Evolutionary conservation across 176 grass and related monocot genomes (phyloP).

Genomic region (Bolboschoenus planiculmis): DNA sequence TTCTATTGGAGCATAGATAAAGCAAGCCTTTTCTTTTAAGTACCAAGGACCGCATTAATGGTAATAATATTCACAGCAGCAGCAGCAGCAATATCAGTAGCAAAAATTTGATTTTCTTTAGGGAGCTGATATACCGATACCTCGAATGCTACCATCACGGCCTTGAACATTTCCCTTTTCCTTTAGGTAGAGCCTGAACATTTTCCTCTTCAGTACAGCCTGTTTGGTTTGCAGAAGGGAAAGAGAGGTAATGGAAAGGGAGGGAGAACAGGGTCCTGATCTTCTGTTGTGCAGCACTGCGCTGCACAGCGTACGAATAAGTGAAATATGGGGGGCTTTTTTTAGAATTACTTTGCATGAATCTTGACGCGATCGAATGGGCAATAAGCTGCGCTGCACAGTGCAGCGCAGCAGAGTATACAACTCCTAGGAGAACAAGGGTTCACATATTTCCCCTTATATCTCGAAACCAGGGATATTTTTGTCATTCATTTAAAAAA

Average conservation of each 20-base stretch:
- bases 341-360: no score
- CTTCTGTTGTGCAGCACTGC: no score
- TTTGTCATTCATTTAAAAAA: background rate
- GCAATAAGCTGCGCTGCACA: no score
- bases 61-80: background rate
- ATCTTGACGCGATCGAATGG: no score
- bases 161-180: background rate
- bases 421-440: background rate
- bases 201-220: background rate
- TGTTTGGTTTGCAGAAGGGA: no score
- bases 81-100: background rate
- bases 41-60: background rate
- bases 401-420: no score
- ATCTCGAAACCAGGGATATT: no score
- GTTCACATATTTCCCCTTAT: background rate
- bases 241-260: no score
- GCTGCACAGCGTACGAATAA: no score
- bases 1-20: background rate
- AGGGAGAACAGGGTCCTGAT: no score
- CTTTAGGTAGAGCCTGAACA: background rate
- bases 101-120: background rate
- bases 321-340: no score
- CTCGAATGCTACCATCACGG: background rate
- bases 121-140: background rate
- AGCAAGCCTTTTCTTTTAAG: background rate